Conservation (phyloP, 83 land plant genomes). For the Diphasiastrum complanatum region DNA sequence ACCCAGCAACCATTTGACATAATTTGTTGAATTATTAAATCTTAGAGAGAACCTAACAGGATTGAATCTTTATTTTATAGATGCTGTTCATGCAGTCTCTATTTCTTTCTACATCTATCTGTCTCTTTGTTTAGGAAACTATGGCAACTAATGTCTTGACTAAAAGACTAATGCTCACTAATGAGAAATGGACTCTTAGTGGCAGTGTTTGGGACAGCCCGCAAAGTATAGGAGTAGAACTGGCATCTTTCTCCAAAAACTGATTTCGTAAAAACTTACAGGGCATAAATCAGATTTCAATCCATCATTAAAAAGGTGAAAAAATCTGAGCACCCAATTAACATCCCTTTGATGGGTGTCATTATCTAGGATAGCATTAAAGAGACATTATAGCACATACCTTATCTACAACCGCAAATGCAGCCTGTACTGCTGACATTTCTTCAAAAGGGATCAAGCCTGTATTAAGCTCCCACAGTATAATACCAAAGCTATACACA, state of each 20-base stretch:
- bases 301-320: background rate
- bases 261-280: background rate
- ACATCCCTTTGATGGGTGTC: background rate
- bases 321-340: background rate
- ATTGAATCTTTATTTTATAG: too few relatives aligned
- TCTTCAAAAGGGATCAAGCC: constrained; percentile 52
- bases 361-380: background rate
- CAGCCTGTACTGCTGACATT: constrained; percentile 72
- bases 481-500: constrained; percentile 76
- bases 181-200: too few relatives aligned
- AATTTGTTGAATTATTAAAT: too few relatives aligned
- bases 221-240: background rate
- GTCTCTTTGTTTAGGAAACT: too few relatives aligned
- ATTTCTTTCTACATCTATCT: too few relatives aligned
- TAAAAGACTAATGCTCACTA: too few relatives aligned
- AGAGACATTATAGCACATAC: constrained; percentile 30
- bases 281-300: background rate
- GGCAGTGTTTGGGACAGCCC: background rate
- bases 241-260: too few relatives aligned
- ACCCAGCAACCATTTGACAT: too few relatives aligned
- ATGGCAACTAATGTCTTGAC: too few relatives aligned
- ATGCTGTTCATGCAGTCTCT: too few relatives aligned
- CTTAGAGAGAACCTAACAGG: too few relatives aligned
- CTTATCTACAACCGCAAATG: constrained; percentile 71
- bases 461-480: constrained; percentile 69